phyloP scores from a whole-genome alignment of 2,329 filamentous ascomycete species.

The Aspergillus piperis region DNA sequence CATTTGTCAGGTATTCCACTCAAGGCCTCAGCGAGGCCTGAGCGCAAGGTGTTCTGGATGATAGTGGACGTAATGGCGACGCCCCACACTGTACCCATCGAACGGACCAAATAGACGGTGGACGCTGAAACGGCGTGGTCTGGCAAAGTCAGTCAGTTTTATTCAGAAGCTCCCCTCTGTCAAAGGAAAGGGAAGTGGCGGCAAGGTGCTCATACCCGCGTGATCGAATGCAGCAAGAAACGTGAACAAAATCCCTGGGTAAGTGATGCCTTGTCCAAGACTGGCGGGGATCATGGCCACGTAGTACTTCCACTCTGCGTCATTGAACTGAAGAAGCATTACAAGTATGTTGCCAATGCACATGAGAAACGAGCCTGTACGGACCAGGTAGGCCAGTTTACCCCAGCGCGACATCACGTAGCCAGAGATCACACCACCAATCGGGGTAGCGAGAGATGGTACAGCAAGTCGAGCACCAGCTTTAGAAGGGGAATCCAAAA shows the following conservation, averaged over 20 bases:
- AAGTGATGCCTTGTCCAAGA: constrained; percentile 50
- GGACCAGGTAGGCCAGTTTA: constrained; percentile 44
- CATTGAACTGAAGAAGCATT: constrained; percentile 43
- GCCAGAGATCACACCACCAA: constrained; percentile 48
- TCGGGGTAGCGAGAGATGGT: constrained; percentile 48
- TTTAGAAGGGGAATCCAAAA: constrained; percentile 47
- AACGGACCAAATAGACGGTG: constrained; percentile 65
- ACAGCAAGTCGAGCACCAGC: constrained; percentile 49
- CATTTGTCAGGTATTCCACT: constrained; percentile 59
- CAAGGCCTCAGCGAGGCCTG: constrained; percentile 56
- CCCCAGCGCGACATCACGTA: constrained; percentile 53
- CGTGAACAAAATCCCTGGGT: constrained; percentile 58
- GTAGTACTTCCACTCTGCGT: constrained; percentile 49
- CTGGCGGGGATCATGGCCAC: constrained; percentile 50
- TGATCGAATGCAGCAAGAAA: constrained; percentile 65
- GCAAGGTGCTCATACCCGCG: constrained; percentile 46
- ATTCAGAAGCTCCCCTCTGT: not conserved
- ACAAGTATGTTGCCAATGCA: constrained; percentile 47
- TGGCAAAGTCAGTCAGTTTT: constrained; percentile 36
- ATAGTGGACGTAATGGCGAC: constrained; percentile 65
- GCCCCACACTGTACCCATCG: constrained; percentile 64
- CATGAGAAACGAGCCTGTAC: constrained; percentile 46
- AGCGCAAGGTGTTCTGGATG: constrained; percentile 62
- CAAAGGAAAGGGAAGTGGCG: not conserved
- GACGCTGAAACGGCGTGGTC: constrained; percentile 65